phyloP scores from a whole-genome alignment of 441 rosid genomes.

The Hura crepitans region DNA sequence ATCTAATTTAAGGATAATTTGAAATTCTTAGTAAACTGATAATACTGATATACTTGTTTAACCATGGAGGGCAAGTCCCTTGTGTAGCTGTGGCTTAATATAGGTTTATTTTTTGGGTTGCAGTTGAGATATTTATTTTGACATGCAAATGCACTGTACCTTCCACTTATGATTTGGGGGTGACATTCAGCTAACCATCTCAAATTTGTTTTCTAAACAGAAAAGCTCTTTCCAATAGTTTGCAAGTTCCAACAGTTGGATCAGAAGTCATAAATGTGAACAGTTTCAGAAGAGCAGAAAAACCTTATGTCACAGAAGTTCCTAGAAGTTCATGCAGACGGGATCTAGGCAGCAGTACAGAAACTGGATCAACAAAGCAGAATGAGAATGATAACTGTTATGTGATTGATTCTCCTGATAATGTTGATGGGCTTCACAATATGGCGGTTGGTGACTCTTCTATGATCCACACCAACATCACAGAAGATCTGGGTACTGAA shows the following conservation, averaged over 20 bases:
- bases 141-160: background rate
- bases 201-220: slow-evolving; percentile 23
- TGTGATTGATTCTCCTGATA: slow-evolving; percentile 15
- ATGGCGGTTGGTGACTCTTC: slow-evolving; percentile 23
- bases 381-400: slow-evolving; percentile 16
- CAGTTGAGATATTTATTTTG: background rate
- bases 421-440: slow-evolving; percentile 8
- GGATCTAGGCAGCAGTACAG: slow-evolving; percentile 13
- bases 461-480: slow-evolving; percentile 5
- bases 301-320: slow-evolving; percentile 20
- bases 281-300: slow-evolving; percentile 20
- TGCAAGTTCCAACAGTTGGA: slow-evolving; percentile 22
- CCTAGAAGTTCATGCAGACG: slow-evolving; percentile 9
- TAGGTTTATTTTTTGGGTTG: background rate
- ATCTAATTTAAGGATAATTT: background rate
- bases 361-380: slow-evolving; percentile 19
- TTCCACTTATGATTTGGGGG: slow-evolving; percentile 1
- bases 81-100: background rate
- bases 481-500: slow-evolving; percentile 8
- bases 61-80: background rate
- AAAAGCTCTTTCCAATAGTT: slow-evolving; percentile 20
- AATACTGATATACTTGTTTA: background rate
- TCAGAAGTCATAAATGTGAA: slow-evolving; percentile 17
- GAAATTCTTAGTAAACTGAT: background rate
- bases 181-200: background rate